phyloP scores from a whole-genome alignment of 1,284 basidiomycete species.

The Cutaneotrichosporon sp. region DNA sequence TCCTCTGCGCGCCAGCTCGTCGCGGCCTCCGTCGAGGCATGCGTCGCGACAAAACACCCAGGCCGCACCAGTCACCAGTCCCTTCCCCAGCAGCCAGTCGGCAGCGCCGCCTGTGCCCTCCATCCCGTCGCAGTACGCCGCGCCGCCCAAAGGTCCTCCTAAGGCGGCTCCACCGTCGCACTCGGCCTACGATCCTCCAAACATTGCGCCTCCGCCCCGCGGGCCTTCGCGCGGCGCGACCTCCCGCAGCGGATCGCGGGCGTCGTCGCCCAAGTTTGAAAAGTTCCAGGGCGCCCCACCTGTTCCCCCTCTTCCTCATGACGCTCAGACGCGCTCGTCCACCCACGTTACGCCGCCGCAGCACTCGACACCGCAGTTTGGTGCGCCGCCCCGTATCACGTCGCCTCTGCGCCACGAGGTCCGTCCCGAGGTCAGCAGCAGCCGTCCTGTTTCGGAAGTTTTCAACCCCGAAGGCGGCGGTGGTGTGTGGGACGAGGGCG shows the following conservation, averaged over 20 bases:
- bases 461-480: constrained; percentile 15
- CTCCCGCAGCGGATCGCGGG: not conserved
- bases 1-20: constrained; percentile 21
- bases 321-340: too few relatives aligned
- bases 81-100: not conserved
- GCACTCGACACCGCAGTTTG: not conserved
- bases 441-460: constrained; percentile 4
- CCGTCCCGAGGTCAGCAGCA: not conserved
- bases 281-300: constrained; percentile 4
- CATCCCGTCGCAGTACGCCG: constrained; percentile 8
- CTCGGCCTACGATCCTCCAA: not conserved
- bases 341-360: too few relatives aligned
- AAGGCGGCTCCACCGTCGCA: not conserved
- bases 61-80: constrained; percentile 9
- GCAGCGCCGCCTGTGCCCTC: constrained; percentile 11
- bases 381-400: constrained; percentile 14
- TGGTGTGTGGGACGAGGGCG: constrained; percentile 4
- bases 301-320: not conserved
- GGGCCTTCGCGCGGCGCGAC: not conserved
- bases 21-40: constrained; percentile 13
- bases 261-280: constrained; percentile 1
- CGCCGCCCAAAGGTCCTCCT: not conserved
- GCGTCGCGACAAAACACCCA: constrained; percentile 8
- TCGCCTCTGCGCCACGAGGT: constrained; percentile 16
- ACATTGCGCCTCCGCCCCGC: not conserved